Evolutionary conservation across 2,329 filamentous ascomycete genomes (phyloP).

Genomic region (Diplocarpon rosae): DNA sequence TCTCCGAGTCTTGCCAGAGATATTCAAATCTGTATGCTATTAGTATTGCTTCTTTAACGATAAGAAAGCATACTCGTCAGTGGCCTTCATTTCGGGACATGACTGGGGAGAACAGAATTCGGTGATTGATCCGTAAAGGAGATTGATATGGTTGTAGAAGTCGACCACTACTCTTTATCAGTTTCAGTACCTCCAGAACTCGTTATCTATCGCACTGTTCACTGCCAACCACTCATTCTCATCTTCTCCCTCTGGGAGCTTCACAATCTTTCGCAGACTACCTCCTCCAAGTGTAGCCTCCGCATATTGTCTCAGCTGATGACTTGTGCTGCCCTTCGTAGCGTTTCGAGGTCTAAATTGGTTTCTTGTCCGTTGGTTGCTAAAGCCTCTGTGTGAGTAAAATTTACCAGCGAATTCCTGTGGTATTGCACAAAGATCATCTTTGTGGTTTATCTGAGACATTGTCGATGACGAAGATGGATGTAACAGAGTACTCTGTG

Average conservation of each 20-base stretch:
- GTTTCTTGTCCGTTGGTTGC: constrained; percentile 77
- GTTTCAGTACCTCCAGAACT: constrained; percentile 6
- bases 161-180: constrained; percentile 68
- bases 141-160: constrained; percentile 99
- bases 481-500: constrained; percentile 20
- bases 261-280: constrained; percentile 90
- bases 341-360: constrained; percentile 82
- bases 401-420: constrained; percentile 13
- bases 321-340: constrained; percentile 78
- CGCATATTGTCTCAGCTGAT: constrained; percentile 94
- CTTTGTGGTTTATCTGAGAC: constrained; percentile 11
- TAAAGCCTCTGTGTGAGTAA: constrained; percentile 33
- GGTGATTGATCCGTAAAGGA: constrained; percentile 96
- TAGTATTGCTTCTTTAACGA: constrained; percentile 3
- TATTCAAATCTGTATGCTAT: constrained; percentile 69
- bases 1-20: constrained; percentile 93
- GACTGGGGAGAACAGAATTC: constrained; percentile 97
- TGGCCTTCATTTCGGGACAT: constrained; percentile 99
- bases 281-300: constrained; percentile 93
- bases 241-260: constrained; percentile 93
- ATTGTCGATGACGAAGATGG: constrained; percentile 23
- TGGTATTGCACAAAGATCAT: constrained; percentile 23
- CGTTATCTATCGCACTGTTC: constrained; percentile 54
- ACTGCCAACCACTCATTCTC: constrained; percentile 97
- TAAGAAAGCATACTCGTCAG: constrained; percentile 63